Conservation (phyloP, 805 yeast species). For the Metschnikowia dekortorum region DNA sequence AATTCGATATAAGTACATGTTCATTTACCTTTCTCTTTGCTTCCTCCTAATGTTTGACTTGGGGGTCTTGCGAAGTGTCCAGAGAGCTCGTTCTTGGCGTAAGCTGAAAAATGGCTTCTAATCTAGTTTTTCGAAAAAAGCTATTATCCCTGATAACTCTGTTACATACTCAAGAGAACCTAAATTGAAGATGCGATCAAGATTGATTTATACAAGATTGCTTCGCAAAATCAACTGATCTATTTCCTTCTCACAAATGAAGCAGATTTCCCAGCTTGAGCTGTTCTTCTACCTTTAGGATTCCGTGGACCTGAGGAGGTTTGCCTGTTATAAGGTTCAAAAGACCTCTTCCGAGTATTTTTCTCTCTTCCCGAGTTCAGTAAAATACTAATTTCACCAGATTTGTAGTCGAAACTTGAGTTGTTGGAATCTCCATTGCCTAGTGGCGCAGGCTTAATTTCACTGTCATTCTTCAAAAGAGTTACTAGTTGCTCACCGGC, state of each 20-base stretch:
- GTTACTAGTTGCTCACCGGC: background rate
- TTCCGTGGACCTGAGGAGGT: constrained; percentile 48
- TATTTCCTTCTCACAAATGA: constrained; percentile 24
- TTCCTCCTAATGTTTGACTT: no score
- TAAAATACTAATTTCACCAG: constrained; percentile 9
- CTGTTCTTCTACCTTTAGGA: constrained; percentile 43
- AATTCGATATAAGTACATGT: no score
- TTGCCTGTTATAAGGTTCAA: constrained; percentile 55
- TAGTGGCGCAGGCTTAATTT: constrained; percentile 4
- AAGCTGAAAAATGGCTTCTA: no score
- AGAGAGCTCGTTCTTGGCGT: no score
- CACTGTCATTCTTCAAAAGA: background rate
- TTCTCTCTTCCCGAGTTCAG: constrained; percentile 16
- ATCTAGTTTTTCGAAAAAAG: no score
- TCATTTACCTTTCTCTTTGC: no score
- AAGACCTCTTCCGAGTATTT: constrained; percentile 39
- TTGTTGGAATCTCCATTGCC: background rate
- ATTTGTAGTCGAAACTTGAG: constrained; percentile 10
- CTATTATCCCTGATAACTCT: no score
- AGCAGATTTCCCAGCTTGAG: constrained; percentile 33
- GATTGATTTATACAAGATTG: background rate
- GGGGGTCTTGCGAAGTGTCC: no score
- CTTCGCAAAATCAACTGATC: background rate
- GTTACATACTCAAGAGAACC: no score
- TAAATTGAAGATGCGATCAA: no score